A percentile compares a stretch with the other conserved stretches of the same genome.
These are phyloP conservation scores for Jamesozyma spencerorum DNA, from an alignment of 805 yeast genomes.

Conservation along the genomic window DNA sequence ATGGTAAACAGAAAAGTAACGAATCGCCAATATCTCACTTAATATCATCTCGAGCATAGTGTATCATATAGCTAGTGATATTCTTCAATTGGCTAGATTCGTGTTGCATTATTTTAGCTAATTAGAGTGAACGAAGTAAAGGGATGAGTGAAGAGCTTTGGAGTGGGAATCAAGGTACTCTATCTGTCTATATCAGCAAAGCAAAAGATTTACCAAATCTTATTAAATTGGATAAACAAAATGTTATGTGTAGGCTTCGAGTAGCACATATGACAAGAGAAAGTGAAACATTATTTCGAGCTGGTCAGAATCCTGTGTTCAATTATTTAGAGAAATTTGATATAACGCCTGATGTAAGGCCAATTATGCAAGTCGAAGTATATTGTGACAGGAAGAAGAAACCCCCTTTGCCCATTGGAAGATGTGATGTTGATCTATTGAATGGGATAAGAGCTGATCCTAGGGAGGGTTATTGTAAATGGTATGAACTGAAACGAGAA, in stretches of 20 bases:
- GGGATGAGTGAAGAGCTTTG: conserved; percentile 17
- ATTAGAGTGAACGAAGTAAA: too few species aligned
- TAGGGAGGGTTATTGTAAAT: conserved; percentile 70
- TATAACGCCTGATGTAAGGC: conserved; percentile 53
- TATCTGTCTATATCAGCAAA: conserved; percentile 68
- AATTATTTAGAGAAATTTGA: conserved; percentile 64
- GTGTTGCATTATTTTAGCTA: too few species aligned
- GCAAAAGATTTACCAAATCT: conserved; percentile 84
- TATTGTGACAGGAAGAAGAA: conserved; percentile 66
- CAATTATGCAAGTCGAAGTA: conserved; percentile 59
- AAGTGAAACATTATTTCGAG: conserved; percentile 70
- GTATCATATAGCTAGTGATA: too few species aligned
- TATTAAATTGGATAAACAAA: conserved; percentile 82
- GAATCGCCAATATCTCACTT: too few species aligned
- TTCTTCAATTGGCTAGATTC: too few species aligned
- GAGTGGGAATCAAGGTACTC: conserved; percentile 37
- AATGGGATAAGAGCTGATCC: conserved; percentile 59
- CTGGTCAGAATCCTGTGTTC: conserved; percentile 93
- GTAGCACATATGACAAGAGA: conserved; percentile 74
- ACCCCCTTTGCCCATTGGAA: conserved; percentile 83
- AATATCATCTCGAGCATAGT: too few species aligned
- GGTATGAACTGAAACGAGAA: conserved; percentile 66
- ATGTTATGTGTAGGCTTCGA: conserved; percentile 79
- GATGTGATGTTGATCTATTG: conserved; percentile 66
- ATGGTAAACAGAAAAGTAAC: neutral